Evolutionary conservation across 2,329 filamentous ascomycete genomes (phyloP), one percentile per base, ranked within the genome.

Genomic region (Gyromitra esculenta): DNA sequence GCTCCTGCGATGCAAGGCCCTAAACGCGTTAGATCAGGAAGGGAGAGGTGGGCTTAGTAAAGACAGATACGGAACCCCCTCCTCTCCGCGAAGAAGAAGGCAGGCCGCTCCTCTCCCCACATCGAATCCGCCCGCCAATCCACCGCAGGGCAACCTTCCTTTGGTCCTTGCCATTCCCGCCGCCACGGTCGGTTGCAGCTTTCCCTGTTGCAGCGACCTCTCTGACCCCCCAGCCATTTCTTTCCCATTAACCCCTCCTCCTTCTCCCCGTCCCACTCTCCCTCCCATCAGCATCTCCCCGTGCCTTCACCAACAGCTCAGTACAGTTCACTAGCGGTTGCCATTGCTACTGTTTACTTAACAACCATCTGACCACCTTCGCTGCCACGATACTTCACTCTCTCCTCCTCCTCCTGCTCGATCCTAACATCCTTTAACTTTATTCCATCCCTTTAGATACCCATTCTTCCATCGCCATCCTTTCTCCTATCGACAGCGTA

Each of bases 141-240:
- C 65, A 45, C 72, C 65, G 68, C 68, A 64, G 72, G 72, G 48
- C 56, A 56, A 50, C 25, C 60, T 75, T 70, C 72, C 66, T 70
- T 75, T 75, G 65, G 48, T 65, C 65, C 66, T 71, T 71, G 72
- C 65, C 66, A 75, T 75, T 75, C 72, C 72, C 66, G 72, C 72
- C 72, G 65, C 66, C 65, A 70, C 72, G 59, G 72, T 75, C 72
- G 72, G 72, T 71, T 75, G 65, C 71, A 69, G 71, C 64, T 63
- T 75, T 75, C 65, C 72, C 57, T 62, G 64, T 56, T 60, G 54
- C 64, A 64, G 63, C 63, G 43, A 56, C 71, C 63, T 60, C 48
- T 43, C 60, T 52, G 13, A n/a, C 62, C 59, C 71, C 71, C 72
- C 59, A 75, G 59, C 72, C 72, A 69, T 75, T 71, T 75, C 72